Evolutionary conservation across 116 monocot species (phyloP).

Genomic region (Cymodocea nodosa): DNA sequence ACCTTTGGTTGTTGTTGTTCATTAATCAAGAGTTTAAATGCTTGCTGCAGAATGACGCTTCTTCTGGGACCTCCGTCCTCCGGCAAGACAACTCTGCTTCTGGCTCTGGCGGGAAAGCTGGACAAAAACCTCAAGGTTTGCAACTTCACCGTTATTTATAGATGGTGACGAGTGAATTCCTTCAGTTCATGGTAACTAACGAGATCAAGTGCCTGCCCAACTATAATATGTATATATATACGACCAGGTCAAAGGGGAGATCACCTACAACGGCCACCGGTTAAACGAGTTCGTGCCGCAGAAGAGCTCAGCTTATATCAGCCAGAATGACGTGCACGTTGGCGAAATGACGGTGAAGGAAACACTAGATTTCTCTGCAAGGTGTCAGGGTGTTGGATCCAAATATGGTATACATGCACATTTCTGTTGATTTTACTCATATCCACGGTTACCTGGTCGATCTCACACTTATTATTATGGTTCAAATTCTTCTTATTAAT

Average conservation of each 20-base stretch:
- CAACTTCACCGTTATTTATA: too few species aligned
- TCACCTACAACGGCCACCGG: conserved; percentile 68
- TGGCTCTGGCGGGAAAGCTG: conserved; percentile 57
- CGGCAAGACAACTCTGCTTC: conserved; percentile 63
- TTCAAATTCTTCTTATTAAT: too few species aligned
- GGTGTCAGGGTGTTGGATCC: conserved; percentile 76
- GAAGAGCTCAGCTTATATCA: conserved; percentile 82
- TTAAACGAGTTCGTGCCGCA: conserved; percentile 69
- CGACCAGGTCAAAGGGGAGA: conserved; percentile 44
- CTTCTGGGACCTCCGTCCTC: conserved; percentile 68
- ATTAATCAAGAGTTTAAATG: neutral
- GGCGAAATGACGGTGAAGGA: conserved; percentile 93
- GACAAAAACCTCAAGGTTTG: conserved; percentile 40
- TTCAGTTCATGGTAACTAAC: neutral
- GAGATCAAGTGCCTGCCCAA: neutral
- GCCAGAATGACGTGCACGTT: conserved; percentile 75
- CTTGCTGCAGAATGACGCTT: conserved; percentile 48
- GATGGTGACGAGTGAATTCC: too few species aligned
- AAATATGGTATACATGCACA: conserved; percentile 63
- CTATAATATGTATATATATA: too few species aligned
- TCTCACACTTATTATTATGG: too few species aligned
- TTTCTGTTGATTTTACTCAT: too few species aligned
- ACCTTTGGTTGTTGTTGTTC: neutral
- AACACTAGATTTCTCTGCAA: conserved; percentile 74
- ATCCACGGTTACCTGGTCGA: too few species aligned